Evolutionary conservation across 2,329 filamentous ascomycete species (phyloP), one percentile per base, ranked within the genome.

Genomic region (Paramyrothecium sp.): DNA sequence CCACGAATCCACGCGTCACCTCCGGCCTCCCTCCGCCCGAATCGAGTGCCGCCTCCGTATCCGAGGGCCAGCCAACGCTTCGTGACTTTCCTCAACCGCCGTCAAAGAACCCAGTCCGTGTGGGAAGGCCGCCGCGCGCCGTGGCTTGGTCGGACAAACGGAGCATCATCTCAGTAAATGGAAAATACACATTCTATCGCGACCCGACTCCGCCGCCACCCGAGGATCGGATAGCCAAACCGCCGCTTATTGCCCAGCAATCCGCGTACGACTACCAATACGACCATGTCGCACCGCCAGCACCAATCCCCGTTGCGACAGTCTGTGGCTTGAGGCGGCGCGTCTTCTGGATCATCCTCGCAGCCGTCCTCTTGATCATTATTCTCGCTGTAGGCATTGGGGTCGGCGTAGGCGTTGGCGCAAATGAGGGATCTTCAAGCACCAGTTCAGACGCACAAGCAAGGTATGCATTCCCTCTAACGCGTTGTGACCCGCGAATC

Each of bases 111-210:
- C 47, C 47, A 13, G 5, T 23, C 5, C 47, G 47, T 23, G 47
- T 23, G 8, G 19, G 22, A 4, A 49, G 22, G 19, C 17, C 30
- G 7, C n/a, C 26, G 26, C 30, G 51, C 13, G 19, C 33, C 30
- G 51, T 38, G 16, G 26, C 51, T 30, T 53, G 51, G 51, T 53
- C 51, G 17, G 51, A 53, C 51, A 26, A 33, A 16, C 19, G 51
- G n/a, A 47, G 53, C 44, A 49, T 30, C 23, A 53, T 33, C 3
- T 38, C 51, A 19, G 48, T 53, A 38, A 34, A 30, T 38, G 56
- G 55, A 26, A 65, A 69, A 22, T 74, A 69, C 58, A 78, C 75
- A 0, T 78, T 78, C 41, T 76, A 74, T 62, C 72, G 74, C 19
- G 75, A 77, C 54, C 64, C 62, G 13, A 75, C 75, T n/a, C 74